These are phyloP conservation scores for Plasmodium malariae DNA, from an alignment of 169 alveolate species.

Conservation along the genomic window DNA sequence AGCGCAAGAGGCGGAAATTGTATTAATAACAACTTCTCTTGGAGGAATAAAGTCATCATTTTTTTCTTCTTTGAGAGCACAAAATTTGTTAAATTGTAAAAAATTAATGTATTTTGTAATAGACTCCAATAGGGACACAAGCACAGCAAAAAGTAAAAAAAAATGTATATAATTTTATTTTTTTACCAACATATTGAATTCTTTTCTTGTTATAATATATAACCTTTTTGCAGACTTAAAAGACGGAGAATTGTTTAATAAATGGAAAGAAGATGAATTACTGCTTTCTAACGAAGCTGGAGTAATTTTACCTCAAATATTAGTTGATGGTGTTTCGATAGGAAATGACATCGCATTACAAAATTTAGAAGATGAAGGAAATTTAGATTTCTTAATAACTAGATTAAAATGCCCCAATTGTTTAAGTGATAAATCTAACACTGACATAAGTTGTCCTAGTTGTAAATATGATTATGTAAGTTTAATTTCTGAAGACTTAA, in stretches of 20 bases:
- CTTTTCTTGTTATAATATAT: not conserved
- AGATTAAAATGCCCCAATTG: slow-evolving; percentile 84
- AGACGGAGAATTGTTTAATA: slow-evolving; percentile 85
- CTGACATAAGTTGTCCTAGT: slow-evolving; percentile 77
- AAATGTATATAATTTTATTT: not conserved
- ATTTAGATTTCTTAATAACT: slow-evolving; percentile 82
- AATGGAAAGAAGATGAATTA: slow-evolving; percentile 87
- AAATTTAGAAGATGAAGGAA: slow-evolving; percentile 92
- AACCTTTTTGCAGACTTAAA: slow-evolving; percentile 77
- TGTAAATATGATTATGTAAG: slow-evolving; percentile 78
- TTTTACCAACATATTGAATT: not conserved
- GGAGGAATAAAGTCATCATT: slow-evolving; percentile 88
- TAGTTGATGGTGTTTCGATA: slow-evolving; percentile 89
- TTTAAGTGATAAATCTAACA: slow-evolving; percentile 78
- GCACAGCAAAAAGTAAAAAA: slow-evolving; percentile 86
- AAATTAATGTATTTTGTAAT: slow-evolving; percentile 89
- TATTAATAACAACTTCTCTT: slow-evolving; percentile 87
- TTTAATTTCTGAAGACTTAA: slow-evolving; percentile 78
- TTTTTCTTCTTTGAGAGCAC: slow-evolving; percentile 88
- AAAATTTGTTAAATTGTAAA: slow-evolving; percentile 89
- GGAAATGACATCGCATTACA: slow-evolving; percentile 88
- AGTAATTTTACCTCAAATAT: slow-evolving; percentile 87
- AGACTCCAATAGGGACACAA: slow-evolving; percentile 90
- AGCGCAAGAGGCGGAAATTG: slow-evolving; percentile 87
- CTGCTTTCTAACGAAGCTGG: slow-evolving; percentile 78